Percentiles rank a stretch among this genome's conserved stretches.
Evolutionary conservation across 2,329 filamentous ascomycete genomes (phyloP).

Genomic region (Cyphellophora europaea): DNA sequence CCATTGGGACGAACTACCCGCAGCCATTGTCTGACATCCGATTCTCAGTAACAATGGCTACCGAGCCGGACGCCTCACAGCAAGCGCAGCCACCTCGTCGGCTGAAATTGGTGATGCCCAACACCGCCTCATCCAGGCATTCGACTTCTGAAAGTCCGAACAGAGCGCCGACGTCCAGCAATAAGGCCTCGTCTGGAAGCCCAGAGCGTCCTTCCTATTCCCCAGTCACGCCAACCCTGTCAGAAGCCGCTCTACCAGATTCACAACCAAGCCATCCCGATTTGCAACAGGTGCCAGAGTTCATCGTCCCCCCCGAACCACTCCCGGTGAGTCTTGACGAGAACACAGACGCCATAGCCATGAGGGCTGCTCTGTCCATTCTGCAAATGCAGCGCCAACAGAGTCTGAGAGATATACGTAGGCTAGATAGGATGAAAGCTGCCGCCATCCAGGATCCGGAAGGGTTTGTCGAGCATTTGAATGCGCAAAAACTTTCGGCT

Average conservation of each 20-base stretch:
- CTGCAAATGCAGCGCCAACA: conserved; percentile 77
- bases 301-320: conserved; percentile 25
- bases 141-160: background rate
- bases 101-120: conserved; percentile 7
- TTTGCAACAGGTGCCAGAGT: conserved; percentile 8
- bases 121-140: background rate
- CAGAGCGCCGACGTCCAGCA: background rate
- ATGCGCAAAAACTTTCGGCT: conserved; percentile 47
- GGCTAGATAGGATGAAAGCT: conserved; percentile 59
- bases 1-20: too few species aligned
- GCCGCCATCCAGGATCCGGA: conserved; percentile 62
- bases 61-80: background rate
- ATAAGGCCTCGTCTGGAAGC: conserved; percentile 14
- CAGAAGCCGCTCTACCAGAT: conserved; percentile 18
- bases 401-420: conserved; percentile 64
- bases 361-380: conserved; percentile 75
- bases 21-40: too few species aligned
- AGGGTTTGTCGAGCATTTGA: conserved; percentile 61
- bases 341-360: conserved; percentile 80
- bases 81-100: conserved; percentile 1
- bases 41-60: too few species aligned
- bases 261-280: background rate
- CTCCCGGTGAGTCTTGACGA: conserved; percentile 37
- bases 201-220: conserved; percentile 35
- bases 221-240: conserved; percentile 35